A percentile compares a stretch with the other conserved stretches of the same genome.
Conservation (phyloP, 345 rosid species). For the Populus nigra region DNA sequence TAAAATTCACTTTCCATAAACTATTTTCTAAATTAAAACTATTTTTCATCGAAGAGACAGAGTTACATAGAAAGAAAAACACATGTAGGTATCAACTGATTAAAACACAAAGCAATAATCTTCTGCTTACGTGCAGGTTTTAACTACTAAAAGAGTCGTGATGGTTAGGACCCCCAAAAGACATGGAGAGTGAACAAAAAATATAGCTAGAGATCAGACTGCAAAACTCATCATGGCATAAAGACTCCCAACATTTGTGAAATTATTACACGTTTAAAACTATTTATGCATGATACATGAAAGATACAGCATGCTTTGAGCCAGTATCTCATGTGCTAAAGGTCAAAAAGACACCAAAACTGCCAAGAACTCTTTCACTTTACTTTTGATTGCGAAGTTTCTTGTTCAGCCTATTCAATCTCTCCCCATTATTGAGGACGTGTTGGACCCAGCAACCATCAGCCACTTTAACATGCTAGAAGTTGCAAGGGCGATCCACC, state of each 20-base stretch:
- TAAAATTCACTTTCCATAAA: too few relatives aligned
- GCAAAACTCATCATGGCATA: neutral
- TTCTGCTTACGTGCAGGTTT: too few relatives aligned
- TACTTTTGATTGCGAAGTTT: neutral
- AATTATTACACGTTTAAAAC: neutral
- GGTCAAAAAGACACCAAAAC: neutral
- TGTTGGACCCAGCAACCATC: neutral
- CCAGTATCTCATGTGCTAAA: neutral
- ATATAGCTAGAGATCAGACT: too few relatives aligned
- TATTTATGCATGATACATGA: neutral
- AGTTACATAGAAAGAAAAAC: too few relatives aligned
- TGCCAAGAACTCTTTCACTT: neutral
- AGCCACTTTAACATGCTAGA: neutral
- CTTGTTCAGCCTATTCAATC: neutral
- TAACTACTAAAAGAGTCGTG: too few relatives aligned
- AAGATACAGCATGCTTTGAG: neutral
- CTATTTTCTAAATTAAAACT: too few relatives aligned
- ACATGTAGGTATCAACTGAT: too few relatives aligned
- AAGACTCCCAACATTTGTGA: neutral
- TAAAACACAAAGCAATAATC: too few relatives aligned
- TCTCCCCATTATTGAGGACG: neutral
- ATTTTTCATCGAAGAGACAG: too few relatives aligned
- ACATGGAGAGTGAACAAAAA: neutral
- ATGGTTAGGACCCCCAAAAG: too few relatives aligned
- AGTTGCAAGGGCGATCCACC: neutral